Evolutionary conservation across 345 rosid species (phyloP).

Genomic region (Gossypium sturtianum): DNA sequence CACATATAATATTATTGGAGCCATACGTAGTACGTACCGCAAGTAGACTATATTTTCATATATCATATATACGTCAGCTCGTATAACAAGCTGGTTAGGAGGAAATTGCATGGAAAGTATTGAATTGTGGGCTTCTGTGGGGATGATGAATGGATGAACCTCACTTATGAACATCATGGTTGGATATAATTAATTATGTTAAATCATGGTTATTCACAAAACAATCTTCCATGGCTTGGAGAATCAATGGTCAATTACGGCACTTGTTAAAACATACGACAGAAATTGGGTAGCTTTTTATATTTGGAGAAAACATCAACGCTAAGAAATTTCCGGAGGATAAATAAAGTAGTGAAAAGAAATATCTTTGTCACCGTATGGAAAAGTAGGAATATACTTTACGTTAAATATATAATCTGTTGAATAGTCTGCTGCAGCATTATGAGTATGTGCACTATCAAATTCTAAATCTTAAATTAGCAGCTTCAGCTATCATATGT

Average conservation of each 20-base stretch:
- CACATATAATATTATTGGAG: background rate
- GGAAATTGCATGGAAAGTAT: slow-evolving; percentile 14
- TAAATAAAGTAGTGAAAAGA: background rate
- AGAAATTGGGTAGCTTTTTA: background rate
- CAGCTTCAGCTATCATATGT: too few species aligned
- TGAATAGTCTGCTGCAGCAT: too few species aligned
- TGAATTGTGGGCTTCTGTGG: background rate
- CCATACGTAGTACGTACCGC: background rate
- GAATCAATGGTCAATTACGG: background rate
- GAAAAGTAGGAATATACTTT: too few species aligned
- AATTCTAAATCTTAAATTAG: too few species aligned
- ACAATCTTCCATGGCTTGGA: too few species aligned
- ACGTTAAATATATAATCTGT: too few species aligned
- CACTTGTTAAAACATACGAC: background rate
- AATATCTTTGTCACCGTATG: too few species aligned
- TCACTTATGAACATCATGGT: too few species aligned
- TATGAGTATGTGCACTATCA: too few species aligned
- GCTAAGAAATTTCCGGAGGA: slow-evolving; percentile 3
- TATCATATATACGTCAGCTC: background rate
- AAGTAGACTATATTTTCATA: background rate
- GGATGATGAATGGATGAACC: too few species aligned
- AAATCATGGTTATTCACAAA: too few species aligned
- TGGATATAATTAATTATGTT: too few species aligned
- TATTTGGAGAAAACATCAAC: background rate
- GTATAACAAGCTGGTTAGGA: background rate